Conservation (phyloP, 2,329 filamentous ascomycete genomes). For the Paraphaeosphaeria sporulosa region DNA sequence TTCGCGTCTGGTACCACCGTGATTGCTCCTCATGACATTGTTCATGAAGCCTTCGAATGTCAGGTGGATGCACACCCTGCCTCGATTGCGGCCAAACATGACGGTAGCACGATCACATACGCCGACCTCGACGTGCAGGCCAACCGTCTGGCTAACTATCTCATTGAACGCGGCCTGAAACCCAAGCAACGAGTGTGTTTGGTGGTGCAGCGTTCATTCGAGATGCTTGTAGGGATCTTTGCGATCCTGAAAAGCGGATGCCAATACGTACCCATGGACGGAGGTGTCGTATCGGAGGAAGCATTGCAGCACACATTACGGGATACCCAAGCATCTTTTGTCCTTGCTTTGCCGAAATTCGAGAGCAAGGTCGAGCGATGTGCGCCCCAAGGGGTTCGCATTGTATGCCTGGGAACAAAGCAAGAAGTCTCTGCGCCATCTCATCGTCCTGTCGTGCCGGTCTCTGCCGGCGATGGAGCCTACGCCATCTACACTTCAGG, state of each 20-base stretch:
- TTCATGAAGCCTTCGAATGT: slow-evolving; percentile 40
- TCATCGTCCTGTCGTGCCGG: slow-evolving; percentile 25
- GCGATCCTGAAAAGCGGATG: slow-evolving; percentile 65
- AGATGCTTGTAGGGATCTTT: slow-evolving; percentile 66
- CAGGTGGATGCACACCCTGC: slow-evolving; percentile 34
- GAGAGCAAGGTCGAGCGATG: slow-evolving; percentile 34
- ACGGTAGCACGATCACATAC: slow-evolving; percentile 36
- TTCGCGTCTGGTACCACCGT: slow-evolving; percentile 34
- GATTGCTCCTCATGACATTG: slow-evolving; percentile 24
- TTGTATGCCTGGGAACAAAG: slow-evolving; percentile 27
- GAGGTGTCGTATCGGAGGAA: slow-evolving; percentile 50
- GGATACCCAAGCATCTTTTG: slow-evolving; percentile 55
- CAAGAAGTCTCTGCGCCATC: slow-evolving; percentile 25
- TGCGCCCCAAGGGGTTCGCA: slow-evolving; percentile 17
- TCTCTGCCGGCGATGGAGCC: slow-evolving; percentile 34
- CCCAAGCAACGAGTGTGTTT: slow-evolving; percentile 60
- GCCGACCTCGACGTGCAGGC: slow-evolving; percentile 38
- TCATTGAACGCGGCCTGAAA: slow-evolving; percentile 36
- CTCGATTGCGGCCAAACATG: slow-evolving; percentile 32
- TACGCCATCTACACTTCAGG: slow-evolving; percentile 62
- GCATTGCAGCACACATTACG: slow-evolving; percentile 58
- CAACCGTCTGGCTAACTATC: slow-evolving; percentile 42
- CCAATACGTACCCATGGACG: slow-evolving; percentile 68
- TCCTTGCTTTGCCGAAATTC: slow-evolving; percentile 57
- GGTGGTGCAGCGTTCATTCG: slow-evolving; percentile 62